A percentile compares a stretch with the other conserved stretches of the same genome.
Evolutionary conservation across 441 rosid species (phyloP).

Genomic region (Metrosideros polymorpha): DNA sequence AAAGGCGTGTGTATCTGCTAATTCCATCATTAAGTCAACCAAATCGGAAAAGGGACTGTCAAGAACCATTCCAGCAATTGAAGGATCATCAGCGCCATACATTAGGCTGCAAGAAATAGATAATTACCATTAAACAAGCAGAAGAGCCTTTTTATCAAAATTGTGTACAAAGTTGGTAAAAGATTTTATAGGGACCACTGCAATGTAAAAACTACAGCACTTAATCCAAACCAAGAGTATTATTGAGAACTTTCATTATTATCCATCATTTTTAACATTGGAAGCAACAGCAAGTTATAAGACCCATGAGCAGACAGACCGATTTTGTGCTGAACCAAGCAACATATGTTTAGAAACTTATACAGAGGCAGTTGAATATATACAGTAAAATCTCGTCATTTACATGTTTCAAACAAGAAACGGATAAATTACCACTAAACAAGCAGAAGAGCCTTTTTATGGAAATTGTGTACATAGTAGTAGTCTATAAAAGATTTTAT

Average conservation of each 20-base stretch:
- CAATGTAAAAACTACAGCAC: background rate
- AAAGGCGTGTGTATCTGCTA: slow-evolving; percentile 78
- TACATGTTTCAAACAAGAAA: background rate
- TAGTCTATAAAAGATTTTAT: no score
- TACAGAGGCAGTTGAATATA: background rate
- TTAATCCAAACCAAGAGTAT: background rate
- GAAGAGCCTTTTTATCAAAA: background rate
- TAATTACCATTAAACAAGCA: slow-evolving; percentile 3
- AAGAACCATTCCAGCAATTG: slow-evolving; percentile 96
- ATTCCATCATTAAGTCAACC: slow-evolving; percentile 98
- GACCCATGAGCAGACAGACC: background rate
- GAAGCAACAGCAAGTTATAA: background rate
- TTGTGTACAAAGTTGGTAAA: background rate
- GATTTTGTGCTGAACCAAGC: background rate
- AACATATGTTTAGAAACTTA: background rate
- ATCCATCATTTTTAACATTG: background rate
- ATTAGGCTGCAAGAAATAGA: slow-evolving; percentile 51
- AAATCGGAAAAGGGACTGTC: slow-evolving; percentile 97
- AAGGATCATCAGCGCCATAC: slow-evolving; percentile 98
- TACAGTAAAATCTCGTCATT: background rate
- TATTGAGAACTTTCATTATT: background rate
- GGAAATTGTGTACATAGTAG: no score
- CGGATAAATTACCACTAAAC: slow-evolving; percentile 1
- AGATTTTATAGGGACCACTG: background rate
- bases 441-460: background rate